Evolutionary conservation across 2,329 filamentous ascomycete genomes (phyloP).

Genomic region (Zalaria sp.): DNA sequence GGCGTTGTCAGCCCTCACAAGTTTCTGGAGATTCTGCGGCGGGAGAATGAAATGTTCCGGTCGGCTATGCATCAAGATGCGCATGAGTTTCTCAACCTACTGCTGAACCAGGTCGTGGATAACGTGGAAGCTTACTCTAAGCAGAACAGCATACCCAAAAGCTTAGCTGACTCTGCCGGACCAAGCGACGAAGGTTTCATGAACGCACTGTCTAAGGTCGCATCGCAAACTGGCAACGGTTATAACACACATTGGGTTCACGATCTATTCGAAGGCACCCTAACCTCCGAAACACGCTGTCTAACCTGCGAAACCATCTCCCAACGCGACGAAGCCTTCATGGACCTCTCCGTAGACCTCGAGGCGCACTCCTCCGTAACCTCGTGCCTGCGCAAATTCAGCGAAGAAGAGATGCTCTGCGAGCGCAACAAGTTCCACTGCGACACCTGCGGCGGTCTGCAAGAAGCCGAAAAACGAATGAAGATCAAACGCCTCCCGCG

Average conservation of each 20-base stretch:
- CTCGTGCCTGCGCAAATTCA: conserved; percentile 88
- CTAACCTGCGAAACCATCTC: conserved; percentile 93
- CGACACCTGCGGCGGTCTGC: conserved; percentile 87
- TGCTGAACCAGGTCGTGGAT: conserved; percentile 90
- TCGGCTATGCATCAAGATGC: conserved; percentile 97
- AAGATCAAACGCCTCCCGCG: conserved; percentile 92
- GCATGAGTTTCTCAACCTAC: conserved; percentile 87
- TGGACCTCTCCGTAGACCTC: conserved; percentile 90
- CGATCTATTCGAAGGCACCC: conserved; percentile 85
- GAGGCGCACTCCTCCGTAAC: conserved; percentile 94
- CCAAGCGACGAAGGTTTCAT: conserved; percentile 12
- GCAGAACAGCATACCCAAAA: conserved; percentile 30
- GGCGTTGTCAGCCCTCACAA: conserved; percentile 86
- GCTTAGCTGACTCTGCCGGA: conserved; percentile 5
- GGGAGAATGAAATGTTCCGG: conserved; percentile 94
- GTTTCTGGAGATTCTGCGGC: conserved; percentile 84
- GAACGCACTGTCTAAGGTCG: conserved; percentile 9
- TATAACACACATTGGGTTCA: conserved; percentile 65
- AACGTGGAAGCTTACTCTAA: conserved; percentile 83
- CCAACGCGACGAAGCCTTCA: conserved; percentile 85
- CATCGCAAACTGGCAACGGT: conserved; percentile 8
- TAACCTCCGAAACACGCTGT: conserved; percentile 94
- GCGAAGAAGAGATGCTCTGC: conserved; percentile 95
- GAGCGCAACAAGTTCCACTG: conserved; percentile 99
- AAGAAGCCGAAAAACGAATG: conserved; percentile 98